These are phyloP conservation scores for Lyophyllum semitale DNA, from an alignment of 768 basidiomycete genomes.

Conservation along the genomic window DNA sequence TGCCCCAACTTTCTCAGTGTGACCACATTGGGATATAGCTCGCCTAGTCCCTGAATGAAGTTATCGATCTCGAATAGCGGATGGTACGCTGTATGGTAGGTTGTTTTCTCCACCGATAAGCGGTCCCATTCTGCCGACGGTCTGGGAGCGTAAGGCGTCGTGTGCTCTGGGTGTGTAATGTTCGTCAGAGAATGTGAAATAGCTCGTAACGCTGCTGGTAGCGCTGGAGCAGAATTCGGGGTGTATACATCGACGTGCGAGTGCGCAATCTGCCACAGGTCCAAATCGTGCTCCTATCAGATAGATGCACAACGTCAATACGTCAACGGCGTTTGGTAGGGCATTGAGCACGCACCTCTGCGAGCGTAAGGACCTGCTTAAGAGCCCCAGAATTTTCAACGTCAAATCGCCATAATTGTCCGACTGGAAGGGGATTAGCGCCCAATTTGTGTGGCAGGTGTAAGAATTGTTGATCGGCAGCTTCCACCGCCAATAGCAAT, in stretches of 20 bases:
- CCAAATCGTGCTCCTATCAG: constrained; percentile 43
- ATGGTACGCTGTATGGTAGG: constrained; percentile 54
- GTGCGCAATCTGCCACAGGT: constrained; percentile 51
- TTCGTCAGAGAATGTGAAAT: constrained; percentile 14
- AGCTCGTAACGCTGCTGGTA: constrained; percentile 14
- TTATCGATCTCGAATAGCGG: constrained; percentile 51
- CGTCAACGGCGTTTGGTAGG: neutral
- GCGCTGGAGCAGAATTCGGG: constrained; percentile 3
- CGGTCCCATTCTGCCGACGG: constrained; percentile 40
- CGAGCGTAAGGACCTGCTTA: constrained; percentile 10
- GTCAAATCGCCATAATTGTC: constrained; percentile 21
- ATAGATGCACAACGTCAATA: constrained; percentile 1
- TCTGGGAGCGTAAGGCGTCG: constrained; percentile 7
- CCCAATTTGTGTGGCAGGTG: neutral
- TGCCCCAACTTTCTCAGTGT: constrained; percentile 53
- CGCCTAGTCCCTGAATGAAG: constrained; percentile 52
- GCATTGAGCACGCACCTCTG: constrained; percentile 7
- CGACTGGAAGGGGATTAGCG: constrained; percentile 9
- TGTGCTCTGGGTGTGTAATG: constrained; percentile 14
- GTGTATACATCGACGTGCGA: constrained; percentile 53
- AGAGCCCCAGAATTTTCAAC: constrained; percentile 4
- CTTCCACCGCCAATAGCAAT: constrained; percentile 16
- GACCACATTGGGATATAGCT: constrained; percentile 47
- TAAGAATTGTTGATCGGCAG: constrained; percentile 15
- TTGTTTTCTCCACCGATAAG: constrained; percentile 33